These are phyloP conservation scores for Schizophyllum amplum DNA, from an alignment of 1,284 basidiomycete genomes.

Conservation along the genomic window DNA sequence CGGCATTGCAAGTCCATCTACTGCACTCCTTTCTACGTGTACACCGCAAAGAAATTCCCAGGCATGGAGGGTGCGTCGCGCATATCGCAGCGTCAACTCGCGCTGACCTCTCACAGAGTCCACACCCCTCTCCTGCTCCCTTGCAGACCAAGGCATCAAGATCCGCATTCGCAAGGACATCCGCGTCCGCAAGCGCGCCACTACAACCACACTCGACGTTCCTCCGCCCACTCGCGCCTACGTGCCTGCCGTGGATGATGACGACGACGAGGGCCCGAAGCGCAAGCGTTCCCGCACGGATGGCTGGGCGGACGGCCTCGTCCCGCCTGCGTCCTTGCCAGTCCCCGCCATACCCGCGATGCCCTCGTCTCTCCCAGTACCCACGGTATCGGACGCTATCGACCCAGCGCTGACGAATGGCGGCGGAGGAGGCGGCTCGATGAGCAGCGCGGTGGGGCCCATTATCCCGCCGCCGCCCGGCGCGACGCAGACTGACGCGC, in stretches of 20 bases:
- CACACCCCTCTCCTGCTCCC: conserved; percentile 78
- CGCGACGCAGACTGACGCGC: not conserved
- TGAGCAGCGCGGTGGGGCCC: not conserved
- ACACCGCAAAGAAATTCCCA: conserved; percentile 91
- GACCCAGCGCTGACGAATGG: not conserved
- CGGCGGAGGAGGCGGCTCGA: not conserved
- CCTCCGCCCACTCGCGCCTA: not conserved
- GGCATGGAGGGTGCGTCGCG: conserved; percentile 74
- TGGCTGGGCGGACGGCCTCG: not conserved
- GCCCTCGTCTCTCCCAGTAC: not conserved
- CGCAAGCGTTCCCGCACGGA: not conserved
- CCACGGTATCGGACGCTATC: not conserved
- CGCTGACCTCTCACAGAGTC: conserved; percentile 48
- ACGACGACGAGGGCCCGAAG: not conserved
- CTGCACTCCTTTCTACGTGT: conserved; percentile 83
- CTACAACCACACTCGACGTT: not conserved
- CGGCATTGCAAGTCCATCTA: conserved; percentile 85
- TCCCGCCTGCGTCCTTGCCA: not conserved
- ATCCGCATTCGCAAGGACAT: conserved; percentile 89
- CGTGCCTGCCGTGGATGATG: not conserved
- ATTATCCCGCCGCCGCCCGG: not conserved
- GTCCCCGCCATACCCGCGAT: not conserved
- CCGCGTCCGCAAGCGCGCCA: conserved; percentile 54
- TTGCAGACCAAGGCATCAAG: conserved; percentile 90
- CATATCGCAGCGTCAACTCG: not conserved